Conservation (phyloP, 2,329 filamentous ascomycete species). For the Didymella keratinophila region DNA sequence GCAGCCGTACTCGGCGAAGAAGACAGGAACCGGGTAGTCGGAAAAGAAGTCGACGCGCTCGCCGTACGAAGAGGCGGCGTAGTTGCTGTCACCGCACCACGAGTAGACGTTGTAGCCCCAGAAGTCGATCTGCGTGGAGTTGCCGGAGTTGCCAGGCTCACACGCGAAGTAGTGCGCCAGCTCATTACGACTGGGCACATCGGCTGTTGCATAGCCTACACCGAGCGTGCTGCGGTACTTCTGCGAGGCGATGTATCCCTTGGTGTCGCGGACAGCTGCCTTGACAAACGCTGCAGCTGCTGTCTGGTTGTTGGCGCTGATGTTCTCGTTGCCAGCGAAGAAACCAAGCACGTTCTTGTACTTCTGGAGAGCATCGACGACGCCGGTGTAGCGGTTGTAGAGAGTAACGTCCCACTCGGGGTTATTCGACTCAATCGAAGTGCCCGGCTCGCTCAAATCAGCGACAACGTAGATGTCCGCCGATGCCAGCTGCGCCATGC, state of each 20-base stretch:
- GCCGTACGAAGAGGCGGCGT: conserved; percentile 77
- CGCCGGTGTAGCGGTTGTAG: conserved; percentile 80
- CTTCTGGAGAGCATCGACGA: conserved; percentile 79
- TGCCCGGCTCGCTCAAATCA: conserved; percentile 66
- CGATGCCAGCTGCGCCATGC: conserved; percentile 81
- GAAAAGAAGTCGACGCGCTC: conserved; percentile 84
- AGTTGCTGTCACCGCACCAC: conserved; percentile 90
- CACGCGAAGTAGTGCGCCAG: conserved; percentile 97
- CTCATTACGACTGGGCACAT: conserved; percentile 82
- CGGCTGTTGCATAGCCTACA: conserved; percentile 95
- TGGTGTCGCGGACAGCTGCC: conserved; percentile 93
- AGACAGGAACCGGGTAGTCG: conserved; percentile 89
- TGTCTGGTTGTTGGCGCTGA: conserved; percentile 87
- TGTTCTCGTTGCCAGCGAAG: conserved; percentile 98
- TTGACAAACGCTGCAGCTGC: conserved; percentile 92
- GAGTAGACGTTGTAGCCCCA: conserved; percentile 99
- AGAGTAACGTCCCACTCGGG: conserved; percentile 82
- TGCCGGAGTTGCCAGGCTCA: conserved; percentile 58
- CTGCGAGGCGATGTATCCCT: conserved; percentile 85
- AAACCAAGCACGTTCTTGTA: conserved; percentile 96
- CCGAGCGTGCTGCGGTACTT: conserved; percentile 75
- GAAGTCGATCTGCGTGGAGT: conserved; percentile 79
- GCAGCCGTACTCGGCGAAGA: conserved; percentile 99
- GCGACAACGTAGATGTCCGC: conserved; percentile 94
- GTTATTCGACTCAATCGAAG: conserved; percentile 82